Base-by-base conservation (phyloP, 352 stramenopile species). In the Phytopythium kandeliae region DNA sequence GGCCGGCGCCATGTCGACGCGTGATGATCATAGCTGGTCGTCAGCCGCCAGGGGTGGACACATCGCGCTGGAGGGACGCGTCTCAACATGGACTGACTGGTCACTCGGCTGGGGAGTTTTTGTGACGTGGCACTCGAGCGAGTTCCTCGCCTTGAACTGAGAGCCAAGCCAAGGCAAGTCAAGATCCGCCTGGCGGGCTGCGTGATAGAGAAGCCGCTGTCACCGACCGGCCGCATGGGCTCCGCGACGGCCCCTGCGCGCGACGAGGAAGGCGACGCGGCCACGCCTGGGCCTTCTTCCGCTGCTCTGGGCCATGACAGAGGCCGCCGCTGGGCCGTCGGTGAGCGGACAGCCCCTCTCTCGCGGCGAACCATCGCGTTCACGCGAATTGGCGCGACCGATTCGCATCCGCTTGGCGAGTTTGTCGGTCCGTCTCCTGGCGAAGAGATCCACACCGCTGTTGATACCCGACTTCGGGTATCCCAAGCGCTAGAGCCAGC, bases 371-470 rank as follows among this genome's bases (percentile, higher is more conserved):
- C 77, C 2, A 46, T 81, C 2, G 31, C 50, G 10, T 40, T 57
- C 1, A 48, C 47, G 10, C 33, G 38, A 4, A 35, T 90, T 21
- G 30, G 34, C 12, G 51, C 54, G 2, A 62, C 62, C 12, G 71
- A 78, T 28, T 45, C 63, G 48, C 78, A 90, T 67, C 76, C 78
- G 13, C 50, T 90, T 58, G 54, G 17, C 6, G 16, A 11, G 30
- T 40, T 30, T 7, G 3, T 25, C 0, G 9, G n/a, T 15, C 12
- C 10, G 10, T 19, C 21, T 13, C 10, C 4, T 5, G 38, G 38
- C 24, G 38, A 10, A 44, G 38, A 30, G 0, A 5, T 21, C 4
- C 28, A 5, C 28, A 10, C 11, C 38, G 21, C 9, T n/a, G n/a
- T n/a, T n/a, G n/a, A n/a, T n/a, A n/a, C n/a, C n/a, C n/a, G n/a